These are phyloP conservation scores for Mycena pura DNA, from an alignment of 768 basidiomycete species.

Conservation along the genomic window DNA sequence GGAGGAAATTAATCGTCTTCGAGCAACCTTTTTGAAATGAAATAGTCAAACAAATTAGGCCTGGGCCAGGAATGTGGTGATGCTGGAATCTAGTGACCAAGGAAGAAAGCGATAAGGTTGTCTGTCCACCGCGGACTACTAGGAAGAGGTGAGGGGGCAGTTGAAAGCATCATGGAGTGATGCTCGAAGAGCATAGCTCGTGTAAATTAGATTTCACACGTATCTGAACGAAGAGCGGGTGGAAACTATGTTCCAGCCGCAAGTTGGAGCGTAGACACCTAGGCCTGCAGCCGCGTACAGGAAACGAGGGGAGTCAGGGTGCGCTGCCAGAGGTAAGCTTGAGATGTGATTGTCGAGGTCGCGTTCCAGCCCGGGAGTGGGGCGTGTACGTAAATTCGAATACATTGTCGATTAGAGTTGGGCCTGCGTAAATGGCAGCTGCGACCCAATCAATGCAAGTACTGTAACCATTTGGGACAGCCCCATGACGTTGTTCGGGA, in stretches of 20 bases:
- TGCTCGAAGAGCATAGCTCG: slow-evolving; percentile 15
- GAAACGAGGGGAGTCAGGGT: too few species aligned
- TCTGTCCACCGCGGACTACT: too few species aligned
- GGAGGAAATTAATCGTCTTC: too few species aligned
- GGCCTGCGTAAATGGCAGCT: not conserved
- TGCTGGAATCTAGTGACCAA: too few species aligned
- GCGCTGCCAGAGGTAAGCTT: too few species aligned
- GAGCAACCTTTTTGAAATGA: too few species aligned
- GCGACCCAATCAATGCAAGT: too few species aligned
- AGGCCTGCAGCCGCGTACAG: not conserved
- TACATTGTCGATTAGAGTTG: slow-evolving; percentile 27
- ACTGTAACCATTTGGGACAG: not conserved
- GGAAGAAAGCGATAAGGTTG: too few species aligned
- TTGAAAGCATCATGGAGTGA: slow-evolving; percentile 9
- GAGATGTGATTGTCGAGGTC: not conserved
- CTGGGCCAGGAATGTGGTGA: too few species aligned
- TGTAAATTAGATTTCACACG: slow-evolving; percentile 21
- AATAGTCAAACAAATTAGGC: too few species aligned
- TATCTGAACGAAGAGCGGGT: slow-evolving; percentile 3
- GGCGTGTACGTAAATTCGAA: slow-evolving; percentile 18
- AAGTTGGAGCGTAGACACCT: not conserved
- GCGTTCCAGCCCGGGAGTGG: not conserved
- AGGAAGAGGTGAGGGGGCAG: not conserved
- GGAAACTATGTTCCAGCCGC: not conserved
- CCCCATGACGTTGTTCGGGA: slow-evolving; percentile 1